Evolutionary conservation across 2,329 filamentous ascomycete genomes (phyloP).

Genomic region (Paecilomyces niveus): DNA sequence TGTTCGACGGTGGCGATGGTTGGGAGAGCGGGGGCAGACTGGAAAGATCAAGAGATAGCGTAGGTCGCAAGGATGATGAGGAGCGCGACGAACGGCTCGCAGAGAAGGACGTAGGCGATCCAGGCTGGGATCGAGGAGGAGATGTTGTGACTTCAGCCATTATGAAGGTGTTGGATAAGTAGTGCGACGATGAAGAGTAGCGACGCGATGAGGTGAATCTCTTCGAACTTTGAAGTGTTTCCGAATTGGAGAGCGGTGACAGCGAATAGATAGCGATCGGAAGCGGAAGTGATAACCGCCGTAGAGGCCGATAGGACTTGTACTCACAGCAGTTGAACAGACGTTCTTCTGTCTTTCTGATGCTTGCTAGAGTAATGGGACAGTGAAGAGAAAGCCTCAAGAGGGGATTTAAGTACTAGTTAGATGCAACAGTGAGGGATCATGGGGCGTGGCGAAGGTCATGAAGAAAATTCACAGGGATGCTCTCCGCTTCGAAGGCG

Average conservation of each 20-base stretch:
- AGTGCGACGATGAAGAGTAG: not conserved
- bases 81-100: slow-evolving; percentile 15
- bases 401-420: not conserved
- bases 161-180: slow-evolving; percentile 1
- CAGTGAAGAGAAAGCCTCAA: not conserved
- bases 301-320: not conserved
- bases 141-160: slow-evolving; percentile 16
- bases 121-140: slow-evolving; percentile 16
- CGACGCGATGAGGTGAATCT: too few relatives aligned
- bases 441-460: not conserved
- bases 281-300: not conserved
- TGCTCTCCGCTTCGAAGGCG: not conserved
- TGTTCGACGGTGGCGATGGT: slow-evolving; percentile 43
- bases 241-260: not conserved
- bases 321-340: not conserved
- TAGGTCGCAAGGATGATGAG: slow-evolving; percentile 23
- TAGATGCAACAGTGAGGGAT: not conserved
- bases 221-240: not conserved
- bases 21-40: slow-evolving; percentile 37
- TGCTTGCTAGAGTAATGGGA: not conserved
- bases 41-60: slow-evolving; percentile 41
- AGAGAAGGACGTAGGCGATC: slow-evolving; percentile 18
- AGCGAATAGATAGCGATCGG: not conserved
- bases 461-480: not conserved
- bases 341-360: not conserved